Base-by-base conservation (phyloP, 345 rosid genomes). In the Moricandia arvensis region DNA sequence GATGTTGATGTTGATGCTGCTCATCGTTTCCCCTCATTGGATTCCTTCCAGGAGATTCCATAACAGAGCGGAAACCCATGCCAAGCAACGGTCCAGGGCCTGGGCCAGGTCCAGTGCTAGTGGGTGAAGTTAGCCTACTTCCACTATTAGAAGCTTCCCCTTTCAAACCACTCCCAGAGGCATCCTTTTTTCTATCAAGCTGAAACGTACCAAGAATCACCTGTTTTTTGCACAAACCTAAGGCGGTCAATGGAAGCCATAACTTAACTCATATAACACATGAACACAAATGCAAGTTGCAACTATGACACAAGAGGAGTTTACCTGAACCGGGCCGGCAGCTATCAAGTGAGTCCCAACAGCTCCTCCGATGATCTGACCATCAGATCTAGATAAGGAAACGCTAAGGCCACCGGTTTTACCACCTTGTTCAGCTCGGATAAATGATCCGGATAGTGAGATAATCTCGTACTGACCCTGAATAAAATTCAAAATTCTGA, bases 301-400 rank as follows among this genome's bases (percentile, higher is more conserved):
- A 37, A 31, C 12, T 37, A 51, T 62, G 33, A n/a, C 17, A 76
- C 43, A 63, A 41, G 26, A 15, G 59, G 49, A 54, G 18, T 53
- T 54, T 71, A 94, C 98, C 98, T 94, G 96, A 59, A 94, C 97
- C 24, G 96, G 92, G 34, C 97, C 96, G 5, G 91, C 90, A 75
- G 99, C 99, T 47, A 59, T 89, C 78, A 95, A 83, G 33, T 88
- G 92, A 51, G 88, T 92, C 15, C 93, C 96, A 75, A 95, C 81
- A 11, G 88, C 97, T 80, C 99, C 99, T 17, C 99, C 99, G 62
- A 95, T 78, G 49, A 90, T 85, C 73, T 88, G 90, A 68, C 97
- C 97, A 80, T 86, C 88, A 11, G 87, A 45, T 73, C 60, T 75
- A 63, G 89, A 86, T 51, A 95, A 82, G 49, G 96, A 92, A 54